Conservation (phyloP, 345 rosid genomes). For the Rubroshorea leprosula region DNA sequence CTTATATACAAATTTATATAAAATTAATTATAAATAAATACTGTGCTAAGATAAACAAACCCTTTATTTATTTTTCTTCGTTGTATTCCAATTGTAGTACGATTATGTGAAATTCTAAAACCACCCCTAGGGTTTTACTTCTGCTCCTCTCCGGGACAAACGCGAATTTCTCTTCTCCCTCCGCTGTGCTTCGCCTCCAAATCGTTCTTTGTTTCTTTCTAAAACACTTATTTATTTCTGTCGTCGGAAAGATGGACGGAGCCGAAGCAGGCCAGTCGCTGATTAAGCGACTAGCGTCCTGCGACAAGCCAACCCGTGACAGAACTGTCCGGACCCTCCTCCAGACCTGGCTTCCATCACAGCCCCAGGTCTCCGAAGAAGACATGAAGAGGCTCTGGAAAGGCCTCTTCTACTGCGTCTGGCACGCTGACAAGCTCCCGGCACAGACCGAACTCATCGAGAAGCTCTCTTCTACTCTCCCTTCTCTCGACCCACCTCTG, state of each 20-base stretch:
- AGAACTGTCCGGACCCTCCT: constrained; percentile 49
- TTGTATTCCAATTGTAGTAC: no score
- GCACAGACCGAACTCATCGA: constrained; percentile 63
- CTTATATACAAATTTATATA: no score
- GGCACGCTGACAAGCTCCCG: constrained; percentile 85
- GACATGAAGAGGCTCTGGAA: constrained; percentile 91
- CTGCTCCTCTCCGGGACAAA: no score
- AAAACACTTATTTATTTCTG: background rate
- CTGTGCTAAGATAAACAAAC: no score
- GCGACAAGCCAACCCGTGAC: constrained; percentile 59
- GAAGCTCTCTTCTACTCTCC: constrained; percentile 49
- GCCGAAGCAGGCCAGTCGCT: constrained; percentile 41
- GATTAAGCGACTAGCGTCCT: constrained; percentile 68
- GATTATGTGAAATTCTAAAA: no score
- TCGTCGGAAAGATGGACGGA: constrained; percentile 9
- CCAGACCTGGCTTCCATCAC: constrained; percentile 68
- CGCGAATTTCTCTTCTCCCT: background rate
- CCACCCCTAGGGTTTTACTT: no score
- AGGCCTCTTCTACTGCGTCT: constrained; percentile 92
- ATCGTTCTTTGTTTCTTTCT: background rate
- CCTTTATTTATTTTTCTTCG: no score
- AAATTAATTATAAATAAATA: no score
- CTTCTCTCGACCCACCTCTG: constrained; percentile 42
- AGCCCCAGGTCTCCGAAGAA: constrained; percentile 50
- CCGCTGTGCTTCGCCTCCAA: background rate